Evolutionary conservation across 164 flowering plant genomes (phyloP).

Genomic region (Vitis rotundifolia): DNA sequence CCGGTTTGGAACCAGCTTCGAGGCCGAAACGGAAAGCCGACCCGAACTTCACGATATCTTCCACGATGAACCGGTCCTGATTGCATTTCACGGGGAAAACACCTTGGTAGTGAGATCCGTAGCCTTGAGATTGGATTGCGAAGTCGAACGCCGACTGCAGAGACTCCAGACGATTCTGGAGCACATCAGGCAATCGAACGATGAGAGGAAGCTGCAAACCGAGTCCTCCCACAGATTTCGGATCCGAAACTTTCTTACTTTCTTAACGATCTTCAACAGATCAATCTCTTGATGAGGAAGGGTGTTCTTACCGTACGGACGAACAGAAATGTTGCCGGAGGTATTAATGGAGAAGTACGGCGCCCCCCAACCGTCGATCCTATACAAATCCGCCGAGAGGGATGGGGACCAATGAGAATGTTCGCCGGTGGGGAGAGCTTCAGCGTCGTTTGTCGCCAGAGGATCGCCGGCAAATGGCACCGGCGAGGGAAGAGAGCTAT

Average conservation of each 20-base stretch:
- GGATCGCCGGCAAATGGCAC: constrained; percentile 32
- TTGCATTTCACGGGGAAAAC: constrained; percentile 97
- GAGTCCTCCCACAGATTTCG: constrained; percentile 66
- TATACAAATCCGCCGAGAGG: constrained; percentile 71
- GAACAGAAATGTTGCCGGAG: constrained; percentile 73
- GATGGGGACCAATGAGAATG: constrained; percentile 66
- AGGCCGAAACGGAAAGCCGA: constrained; percentile 73
- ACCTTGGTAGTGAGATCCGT: constrained; percentile 88
- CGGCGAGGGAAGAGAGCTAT: constrained; percentile 59
- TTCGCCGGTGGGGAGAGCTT: constrained; percentile 19
- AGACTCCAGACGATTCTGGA: constrained; percentile 73
- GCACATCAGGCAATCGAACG: constrained; percentile 83
- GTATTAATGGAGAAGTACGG: constrained; percentile 85
- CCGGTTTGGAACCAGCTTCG: constrained; percentile 98
- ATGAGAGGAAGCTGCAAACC: constrained; percentile 82
- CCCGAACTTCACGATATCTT: constrained; percentile 88
- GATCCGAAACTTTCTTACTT: constrained; percentile 80
- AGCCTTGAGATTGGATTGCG: constrained; percentile 63
- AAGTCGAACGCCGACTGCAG: constrained; percentile 79
- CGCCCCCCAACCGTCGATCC: constrained; percentile 82
- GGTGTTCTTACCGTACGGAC: constrained; percentile 67
- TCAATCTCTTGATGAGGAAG: constrained; percentile 89
- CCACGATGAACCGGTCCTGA: constrained; percentile 89
- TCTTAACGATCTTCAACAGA: constrained; percentile 81
- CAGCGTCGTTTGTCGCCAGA: constrained; percentile 26